Evolutionary conservation across 2,329 filamentous ascomycete species (phyloP), one percentile per base, ranked within the genome.

Genomic region (Aspergillus sp.): DNA sequence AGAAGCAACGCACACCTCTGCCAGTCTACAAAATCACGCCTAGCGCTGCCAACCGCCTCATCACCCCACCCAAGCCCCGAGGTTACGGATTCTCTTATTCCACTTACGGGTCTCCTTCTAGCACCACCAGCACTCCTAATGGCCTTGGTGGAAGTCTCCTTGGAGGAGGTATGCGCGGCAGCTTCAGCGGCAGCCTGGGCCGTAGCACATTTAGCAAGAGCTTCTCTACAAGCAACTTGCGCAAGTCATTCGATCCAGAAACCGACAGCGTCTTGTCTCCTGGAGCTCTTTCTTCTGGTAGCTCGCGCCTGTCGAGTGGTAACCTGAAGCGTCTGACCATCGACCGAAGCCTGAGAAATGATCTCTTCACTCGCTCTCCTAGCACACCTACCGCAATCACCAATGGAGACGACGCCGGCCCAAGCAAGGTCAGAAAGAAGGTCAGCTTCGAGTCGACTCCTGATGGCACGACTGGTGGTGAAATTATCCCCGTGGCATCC

Each of bases 31-130:
- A 93, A 76, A 83, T 96, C 64, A 93, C 91, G 47, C 91, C 92
- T 0, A 85, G 86, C 47, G 90, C 90, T 35, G 87, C 90, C 8
- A 89, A 89, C 21, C 89, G 92, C 48, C 87, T 93, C 56, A 84
- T 87, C 31, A 96, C 92, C 0, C 92, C 93, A 0, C 90, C 92
- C 66, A 93, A 91, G 77, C 85, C 89, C 56, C 78, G 77, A 56
- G 91, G 91, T 5, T 97, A 91, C 70, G 93, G 93, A 3, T 96
- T 97, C 73, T 92, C 90, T 2, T 97, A 97, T 76, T 96, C 92
- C 63, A 92, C 88, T 2, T 96, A 96, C 67, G 91, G 91, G 45
- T 93, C 90, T 1, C 92, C 93, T 6, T 86, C 89, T 4, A 82
- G 88, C 69, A 82, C 80, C 39, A 80, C 84, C 44, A 91, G 88